Evolutionary conservation across 2,329 filamentous ascomycete species (phyloP).

Genomic region (Didymella arachidicola): DNA sequence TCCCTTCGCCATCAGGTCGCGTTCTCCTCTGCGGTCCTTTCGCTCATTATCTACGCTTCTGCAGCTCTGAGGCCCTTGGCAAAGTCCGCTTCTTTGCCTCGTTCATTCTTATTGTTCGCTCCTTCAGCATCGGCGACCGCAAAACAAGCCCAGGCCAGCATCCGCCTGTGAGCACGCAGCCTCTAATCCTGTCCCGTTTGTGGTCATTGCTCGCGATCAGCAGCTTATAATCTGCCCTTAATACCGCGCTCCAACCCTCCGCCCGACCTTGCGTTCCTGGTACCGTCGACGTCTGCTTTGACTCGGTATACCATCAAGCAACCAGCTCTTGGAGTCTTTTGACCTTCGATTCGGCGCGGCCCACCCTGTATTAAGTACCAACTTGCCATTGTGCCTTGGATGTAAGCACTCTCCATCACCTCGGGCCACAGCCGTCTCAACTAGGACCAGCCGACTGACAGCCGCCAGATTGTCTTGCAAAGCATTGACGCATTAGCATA

Average conservation of each 20-base stretch:
- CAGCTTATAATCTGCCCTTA: conserved; percentile 26
- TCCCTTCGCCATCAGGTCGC: conserved; percentile 38
- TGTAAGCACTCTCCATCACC: conserved; percentile 31
- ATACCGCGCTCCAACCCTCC: conserved; percentile 26
- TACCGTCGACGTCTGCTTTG: conserved; percentile 27
- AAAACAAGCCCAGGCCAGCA: conserved; percentile 41
- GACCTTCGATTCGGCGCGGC: conserved; percentile 36
- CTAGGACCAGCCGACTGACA: conserved; percentile 11
- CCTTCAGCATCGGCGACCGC: conserved; percentile 47
- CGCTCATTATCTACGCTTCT: conserved; percentile 50
- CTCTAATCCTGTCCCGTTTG: conserved; percentile 37
- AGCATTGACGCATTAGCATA: conserved; percentile 42
- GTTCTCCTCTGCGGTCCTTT: conserved; percentile 45
- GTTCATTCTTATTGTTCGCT: conserved; percentile 53
- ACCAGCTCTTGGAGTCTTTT: conserved; percentile 37
- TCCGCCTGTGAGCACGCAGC: conserved; percentile 31
- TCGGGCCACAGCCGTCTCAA: background rate
- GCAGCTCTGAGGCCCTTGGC: conserved; percentile 41
- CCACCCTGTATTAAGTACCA: conserved; percentile 36
- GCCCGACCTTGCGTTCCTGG: conserved; percentile 22
- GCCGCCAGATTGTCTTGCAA: conserved; percentile 16
- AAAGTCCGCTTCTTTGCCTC: conserved; percentile 45
- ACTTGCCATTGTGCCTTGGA: conserved; percentile 41
- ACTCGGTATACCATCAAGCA: conserved; percentile 26
- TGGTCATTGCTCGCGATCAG: conserved; percentile 30